Conservation (phyloP, 208 protist genomes). For the Trypanosoma theileri region DNA sequence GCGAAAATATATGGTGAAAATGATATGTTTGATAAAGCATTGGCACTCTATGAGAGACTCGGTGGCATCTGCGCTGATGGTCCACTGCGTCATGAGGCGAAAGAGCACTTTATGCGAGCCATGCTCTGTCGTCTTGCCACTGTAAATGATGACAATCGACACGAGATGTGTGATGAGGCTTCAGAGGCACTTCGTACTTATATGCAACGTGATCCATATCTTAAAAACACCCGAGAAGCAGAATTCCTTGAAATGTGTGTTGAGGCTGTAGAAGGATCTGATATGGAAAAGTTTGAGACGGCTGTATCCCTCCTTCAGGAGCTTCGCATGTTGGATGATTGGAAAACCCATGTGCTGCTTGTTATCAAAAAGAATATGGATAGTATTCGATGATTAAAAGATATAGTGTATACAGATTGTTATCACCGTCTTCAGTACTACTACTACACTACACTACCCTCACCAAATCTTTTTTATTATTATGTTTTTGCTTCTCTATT, state of each 20-base stretch:
- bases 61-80: conserved; percentile 32
- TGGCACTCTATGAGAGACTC: conserved; percentile 85
- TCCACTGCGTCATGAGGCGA: conserved; percentile 80
- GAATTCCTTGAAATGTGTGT: conserved; percentile 71
- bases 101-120: conserved; percentile 83
- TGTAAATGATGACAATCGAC: conserved; percentile 72
- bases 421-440: conserved; percentile 13
- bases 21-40: conserved; percentile 76
- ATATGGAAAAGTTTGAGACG: conserved; percentile 79
- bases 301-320: conserved; percentile 75
- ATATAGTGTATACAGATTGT: not conserved
- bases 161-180: conserved; percentile 67
- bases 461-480: not conserved
- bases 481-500: conserved; percentile 4
- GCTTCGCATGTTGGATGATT: conserved; percentile 78
- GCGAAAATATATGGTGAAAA: conserved; percentile 77
- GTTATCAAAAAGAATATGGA: conserved; percentile 87
- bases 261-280: conserved; percentile 65
- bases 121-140: conserved; percentile 82
- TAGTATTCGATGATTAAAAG: conserved; percentile 46
- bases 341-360: conserved; percentile 84
- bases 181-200: conserved; percentile 72
- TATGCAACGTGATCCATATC: conserved; percentile 53
- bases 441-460: conserved; percentile 9
- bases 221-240: conserved; percentile 79